Evolutionary conservation across 2,329 filamentous ascomycete genomes (phyloP), one percentile per base, ranked within the genome.

Genomic region (Volutella citrinella): DNA sequence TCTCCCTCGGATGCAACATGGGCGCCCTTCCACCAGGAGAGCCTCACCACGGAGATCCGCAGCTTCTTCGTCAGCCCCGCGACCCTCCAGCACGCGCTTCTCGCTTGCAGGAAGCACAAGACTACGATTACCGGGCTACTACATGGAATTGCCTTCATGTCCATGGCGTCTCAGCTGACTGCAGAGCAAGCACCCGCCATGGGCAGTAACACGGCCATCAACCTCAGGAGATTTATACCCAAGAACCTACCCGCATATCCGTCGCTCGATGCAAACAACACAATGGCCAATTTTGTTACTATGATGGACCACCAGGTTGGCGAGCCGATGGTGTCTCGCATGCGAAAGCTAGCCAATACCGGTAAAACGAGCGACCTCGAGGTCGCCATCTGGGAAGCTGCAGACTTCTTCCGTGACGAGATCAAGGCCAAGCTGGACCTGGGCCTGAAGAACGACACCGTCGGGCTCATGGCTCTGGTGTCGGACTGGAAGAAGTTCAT

Each of bases 121-220:
- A 58, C 56, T 4, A 60, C 55, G 2, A 26, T 60, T 6, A 55
- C 56, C 10, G 54, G 45, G 7, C 41, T 60, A 10, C 29, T 60
- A 12, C 46, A 59, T 14, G 50, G 43, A 10, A 27, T 59, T 4
- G 30, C 34, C 3, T 31, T 57, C 5, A 31, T 32, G 3, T 53
- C 49, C 7, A 34, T 59, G 7, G 42, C 54, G 6, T 29, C 32
- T 5, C 46, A 45, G 26, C 30, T 45, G 1, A 6, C 27, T 3
- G 19, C 27, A 3, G 23, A 43, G 6, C 20, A 40, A 10, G 34
- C 44, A 5, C 20, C 26, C 0, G 38, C 18, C 2, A 34, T 54
- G 10, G 19, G 14, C 2, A 10, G 33, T 7, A 38, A 20, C 5
- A 54, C 46, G n/a, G 30, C 47, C 2, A 16, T 59, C 14, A 37